Percentiles rank a stretch among this genome's conserved stretches.
Conservation (phyloP, 495 filamentous ascomycete genomes). For the Talaromyces ruber region DNA sequence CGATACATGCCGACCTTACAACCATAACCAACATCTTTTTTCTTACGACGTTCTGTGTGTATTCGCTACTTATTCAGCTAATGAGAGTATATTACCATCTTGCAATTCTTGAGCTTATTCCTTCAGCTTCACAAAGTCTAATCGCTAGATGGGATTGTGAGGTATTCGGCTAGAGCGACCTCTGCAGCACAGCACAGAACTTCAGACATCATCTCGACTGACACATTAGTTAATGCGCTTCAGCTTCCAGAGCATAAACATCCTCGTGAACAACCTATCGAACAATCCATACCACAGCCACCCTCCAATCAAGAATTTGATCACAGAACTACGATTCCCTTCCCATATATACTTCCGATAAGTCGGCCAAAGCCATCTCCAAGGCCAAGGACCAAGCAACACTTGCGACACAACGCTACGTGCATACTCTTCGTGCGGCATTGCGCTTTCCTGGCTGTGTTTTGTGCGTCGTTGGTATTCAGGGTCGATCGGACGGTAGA, state of each 20-base stretch:
- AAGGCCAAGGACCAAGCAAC: conserved; percentile 34
- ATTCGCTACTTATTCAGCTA: not conserved
- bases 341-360: conserved; percentile 46
- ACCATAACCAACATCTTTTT: not conserved
- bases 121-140: not conserved
- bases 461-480: conserved; percentile 43
- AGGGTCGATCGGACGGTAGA: conserved; percentile 44
- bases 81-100: not conserved
- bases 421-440: conserved; percentile 46
- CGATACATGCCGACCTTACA: conserved; percentile 1
- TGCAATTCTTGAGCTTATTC: not conserved
- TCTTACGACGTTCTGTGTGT: not conserved
- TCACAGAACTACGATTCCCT: conserved; percentile 43
- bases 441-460: conserved; percentile 49
- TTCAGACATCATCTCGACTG: not conserved
- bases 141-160: not conserved
- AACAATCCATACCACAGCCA: conserved; percentile 35
- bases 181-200: not conserved
- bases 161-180: not conserved
- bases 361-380: conserved; percentile 41
- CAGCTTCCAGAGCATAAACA: conserved; percentile 38
- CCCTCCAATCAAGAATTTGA: conserved; percentile 33
- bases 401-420: conserved; percentile 46
- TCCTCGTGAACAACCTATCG: conserved; percentile 30
- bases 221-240: conserved; percentile 7